Percentiles rank a stretch among this genome's conserved stretches.
phyloP scores from a whole-genome alignment of 768 basidiomycete species.

The Pisolithus albus region DNA sequence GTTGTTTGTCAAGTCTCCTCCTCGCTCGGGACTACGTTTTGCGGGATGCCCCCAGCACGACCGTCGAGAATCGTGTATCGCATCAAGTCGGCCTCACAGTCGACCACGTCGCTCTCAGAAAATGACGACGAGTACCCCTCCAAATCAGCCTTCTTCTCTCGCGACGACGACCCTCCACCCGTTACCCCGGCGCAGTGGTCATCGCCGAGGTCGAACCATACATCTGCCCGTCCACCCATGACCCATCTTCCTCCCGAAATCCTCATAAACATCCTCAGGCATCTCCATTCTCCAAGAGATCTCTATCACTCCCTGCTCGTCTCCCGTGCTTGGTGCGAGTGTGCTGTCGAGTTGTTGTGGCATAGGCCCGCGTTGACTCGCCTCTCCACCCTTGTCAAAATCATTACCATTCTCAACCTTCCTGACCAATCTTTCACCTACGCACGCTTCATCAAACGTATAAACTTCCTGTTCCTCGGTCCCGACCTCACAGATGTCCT shows the following conservation, averaged over 20 bases:
- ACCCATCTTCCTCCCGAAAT: conserved; percentile 81
- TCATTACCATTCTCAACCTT: conserved; percentile 63
- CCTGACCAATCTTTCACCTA: conserved; percentile 80
- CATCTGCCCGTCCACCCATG: conserved; percentile 46
- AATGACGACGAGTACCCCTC: conserved; percentile 61
- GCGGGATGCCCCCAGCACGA: conserved; percentile 18
- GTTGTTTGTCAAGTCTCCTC: no score
- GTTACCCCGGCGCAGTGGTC: conserved; percentile 60
- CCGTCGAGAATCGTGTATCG: conserved; percentile 31
- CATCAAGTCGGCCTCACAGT: conserved; percentile 51
- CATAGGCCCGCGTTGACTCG: conserved; percentile 77
- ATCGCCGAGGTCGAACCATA: conserved; percentile 29
- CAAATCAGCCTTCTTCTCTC: conserved; percentile 37
- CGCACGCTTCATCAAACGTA: conserved; percentile 77
- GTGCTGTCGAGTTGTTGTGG: conserved; percentile 92
- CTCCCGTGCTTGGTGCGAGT: conserved; percentile 91
- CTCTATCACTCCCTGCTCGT: conserved; percentile 73
- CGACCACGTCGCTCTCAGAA: conserved; percentile 73
- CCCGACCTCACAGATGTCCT: conserved; percentile 66
- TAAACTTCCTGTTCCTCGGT: conserved; percentile 79
- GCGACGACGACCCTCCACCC: conserved; percentile 33
- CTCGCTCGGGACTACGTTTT: no score
- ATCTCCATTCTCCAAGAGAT: conserved; percentile 68
- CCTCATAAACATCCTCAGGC: conserved; percentile 85
- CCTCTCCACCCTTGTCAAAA: conserved; percentile 63